Base-by-base conservation (phyloP, 2,329 filamentous ascomycete species). In the Ciborinia camelliae region DNA sequence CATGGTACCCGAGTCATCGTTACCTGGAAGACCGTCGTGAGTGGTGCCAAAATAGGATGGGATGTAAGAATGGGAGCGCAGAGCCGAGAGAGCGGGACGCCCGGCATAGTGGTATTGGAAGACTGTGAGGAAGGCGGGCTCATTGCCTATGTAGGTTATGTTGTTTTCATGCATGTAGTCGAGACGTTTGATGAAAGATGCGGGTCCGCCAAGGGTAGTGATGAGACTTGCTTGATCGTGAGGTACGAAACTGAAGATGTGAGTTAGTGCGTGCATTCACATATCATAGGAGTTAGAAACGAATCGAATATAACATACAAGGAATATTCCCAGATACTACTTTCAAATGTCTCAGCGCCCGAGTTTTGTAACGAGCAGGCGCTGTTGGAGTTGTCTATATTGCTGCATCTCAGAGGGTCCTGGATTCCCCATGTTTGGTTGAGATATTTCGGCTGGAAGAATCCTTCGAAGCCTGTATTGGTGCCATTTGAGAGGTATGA, bases 31-130 rank as follows among this genome's bases (percentile, higher is more conserved):
- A 0, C 88, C 88, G 1, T 76, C 78, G 0, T 84, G 76, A 0
- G 82, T 84, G 0, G 84, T 81, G 66, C 83, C 80, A 78, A 90
- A 91, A 70, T 80, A 84, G 0, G 78, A 77, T 0, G 88, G 87
- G 47, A 90, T 88, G 71, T 90, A 90, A 69, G 79, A 83, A 71
- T 90, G 87, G 0, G 82, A 81, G 37, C 67, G 82, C 41, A 73
- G 70, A 2, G 82, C 81, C 0, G 82, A 84, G 15, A 83, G 75
- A 0, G 67, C 72, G 1, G 73, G 72, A 0, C 87, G 82, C 0
- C 86, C 87, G 0, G 84, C 85, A 69, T 90, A 90, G 76, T 90
- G 87, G 81, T 88, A 90, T 68, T 90, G 83, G 73, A 84, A 90
- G 0, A 89, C 81, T 1, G 83, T 84, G 1, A 90, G 77, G 73